Conservation (phyloP, 768 basidiomycete species). For the Rhodotorula taiwanensis region DNA sequence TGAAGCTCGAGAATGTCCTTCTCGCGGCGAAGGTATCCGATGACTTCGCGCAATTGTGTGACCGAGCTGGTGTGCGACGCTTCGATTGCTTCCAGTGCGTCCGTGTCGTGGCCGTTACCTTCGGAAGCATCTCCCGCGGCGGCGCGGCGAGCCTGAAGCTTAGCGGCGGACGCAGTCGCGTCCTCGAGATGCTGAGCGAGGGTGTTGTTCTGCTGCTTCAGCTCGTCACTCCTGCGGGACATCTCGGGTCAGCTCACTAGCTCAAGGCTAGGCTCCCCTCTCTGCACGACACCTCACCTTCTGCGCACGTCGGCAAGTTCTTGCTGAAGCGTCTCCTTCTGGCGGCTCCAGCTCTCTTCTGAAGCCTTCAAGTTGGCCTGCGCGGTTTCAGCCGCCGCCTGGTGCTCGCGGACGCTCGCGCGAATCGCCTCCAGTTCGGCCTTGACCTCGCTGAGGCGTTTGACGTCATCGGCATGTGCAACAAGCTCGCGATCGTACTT, state of each 20-base stretch:
- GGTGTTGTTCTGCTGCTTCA: slow-evolving; percentile 65
- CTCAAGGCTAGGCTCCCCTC: not conserved
- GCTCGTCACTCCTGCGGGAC: slow-evolving; percentile 58
- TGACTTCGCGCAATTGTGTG: slow-evolving; percentile 52
- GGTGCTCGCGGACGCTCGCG: slow-evolving; percentile 54
- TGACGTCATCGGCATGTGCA: slow-evolving; percentile 77
- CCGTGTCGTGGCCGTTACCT: slow-evolving; percentile 40
- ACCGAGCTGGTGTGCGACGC: slow-evolving; percentile 48
- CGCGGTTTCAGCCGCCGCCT: slow-evolving; percentile 64
- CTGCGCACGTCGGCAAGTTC: slow-evolving; percentile 65
- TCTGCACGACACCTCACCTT: slow-evolving; percentile 52
- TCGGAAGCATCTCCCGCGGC: slow-evolving; percentile 51
- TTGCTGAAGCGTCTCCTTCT: slow-evolving; percentile 68
- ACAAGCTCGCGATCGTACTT: slow-evolving; percentile 74
- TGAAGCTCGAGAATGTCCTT: slow-evolving; percentile 88
- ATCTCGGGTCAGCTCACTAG: not conserved
- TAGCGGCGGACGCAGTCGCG: slow-evolving; percentile 70
- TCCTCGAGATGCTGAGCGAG: slow-evolving; percentile 79
- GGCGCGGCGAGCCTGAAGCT: slow-evolving; percentile 50
- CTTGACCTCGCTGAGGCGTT: slow-evolving; percentile 59
- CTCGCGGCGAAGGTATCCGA: slow-evolving; percentile 76
- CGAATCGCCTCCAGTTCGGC: slow-evolving; percentile 57
- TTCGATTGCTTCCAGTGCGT: slow-evolving; percentile 24
- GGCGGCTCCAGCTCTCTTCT: slow-evolving; percentile 71
- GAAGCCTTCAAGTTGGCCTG: slow-evolving; percentile 63